Evolutionary conservation across 2,329 filamentous ascomycete species (phyloP), one percentile per base, ranked within the genome.

Genomic region (Incumbomyces lentus): DNA sequence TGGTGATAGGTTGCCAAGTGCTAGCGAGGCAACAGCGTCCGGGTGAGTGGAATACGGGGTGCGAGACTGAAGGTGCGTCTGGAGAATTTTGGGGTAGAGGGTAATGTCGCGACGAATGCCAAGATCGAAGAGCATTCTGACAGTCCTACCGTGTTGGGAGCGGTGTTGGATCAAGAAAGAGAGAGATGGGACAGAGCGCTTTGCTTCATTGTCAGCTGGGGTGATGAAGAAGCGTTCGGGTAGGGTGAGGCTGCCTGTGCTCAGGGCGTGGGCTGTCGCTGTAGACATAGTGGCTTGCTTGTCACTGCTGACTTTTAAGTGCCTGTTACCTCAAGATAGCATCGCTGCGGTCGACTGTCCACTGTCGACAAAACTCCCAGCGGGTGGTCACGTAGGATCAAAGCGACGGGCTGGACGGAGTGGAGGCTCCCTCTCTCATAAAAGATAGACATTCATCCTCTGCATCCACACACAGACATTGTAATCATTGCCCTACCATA

Each of bases 181-280:
- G n/a, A 63, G 47, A 0, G 61, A 62, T 2, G 59, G 60, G 1
- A 61, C 60, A 22, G 56, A 59, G 5, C 43, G 48, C 49, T 51
- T 52, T 22, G 52, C 52, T 5, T 49, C 44, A 7, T 53, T 46
- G 32, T 55, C 54, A n/a, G 53, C 55, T 7, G 57, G 58, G 34
- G 53, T 49, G 12, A 60, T 52, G 37, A 59, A 61, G 41, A 54
- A 59, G 33, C 54, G 52, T 46, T 61, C 58, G 13, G 56, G 55
- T 12, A 61, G 52, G 16, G 58, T 60, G 14, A 59, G 39, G 44
- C 52, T 48, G 8, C 59, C 57, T 6, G 59, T 53, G 6, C 58
- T 60, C 6, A 68, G 59, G 8, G 65, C 66, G 49, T 68, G 63
- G 2, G 68, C 58, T 26, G 62, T 57, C 10, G 66, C 62, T 11